A percentile compares a stretch with the other conserved stretches of the same genome.
Evolutionary conservation across 2,329 filamentous ascomycete genomes (phyloP).

Genomic region (Pyrenophora graminea): DNA sequence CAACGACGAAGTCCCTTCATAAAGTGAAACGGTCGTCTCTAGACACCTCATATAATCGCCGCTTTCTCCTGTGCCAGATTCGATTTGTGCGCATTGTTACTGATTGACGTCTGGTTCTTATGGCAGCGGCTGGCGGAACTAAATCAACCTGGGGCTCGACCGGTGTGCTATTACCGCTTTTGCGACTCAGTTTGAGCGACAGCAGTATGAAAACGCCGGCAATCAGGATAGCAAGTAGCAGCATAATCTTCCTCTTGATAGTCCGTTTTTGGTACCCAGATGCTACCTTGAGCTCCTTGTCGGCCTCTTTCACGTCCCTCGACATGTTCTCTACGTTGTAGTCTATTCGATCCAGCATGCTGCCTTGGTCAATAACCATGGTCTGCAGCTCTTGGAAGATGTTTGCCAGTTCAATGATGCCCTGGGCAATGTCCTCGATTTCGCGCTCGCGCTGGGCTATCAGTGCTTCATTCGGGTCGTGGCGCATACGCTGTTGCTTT

Average conservation of each 20-base stretch:
- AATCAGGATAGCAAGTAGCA: slow-evolving; percentile 83
- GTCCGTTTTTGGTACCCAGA: slow-evolving; percentile 86
- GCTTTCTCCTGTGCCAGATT: slow-evolving; percentile 43
- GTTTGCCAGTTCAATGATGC: slow-evolving; percentile 95
- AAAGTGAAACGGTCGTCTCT: slow-evolving; percentile 16
- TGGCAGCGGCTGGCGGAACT: slow-evolving; percentile 21
- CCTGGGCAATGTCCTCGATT: slow-evolving; percentile 97
- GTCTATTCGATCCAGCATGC: slow-evolving; percentile 57
- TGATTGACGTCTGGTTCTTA: slow-evolving; percentile 23
- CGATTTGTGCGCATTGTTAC: slow-evolving; percentile 25
- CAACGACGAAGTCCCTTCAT: not conserved
- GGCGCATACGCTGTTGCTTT: slow-evolving; percentile 62
- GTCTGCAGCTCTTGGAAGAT: slow-evolving; percentile 94
- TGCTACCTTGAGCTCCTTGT: slow-evolving; percentile 86
- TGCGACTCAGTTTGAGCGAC: slow-evolving; percentile 75
- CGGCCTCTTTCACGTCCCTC: slow-evolving; percentile 88
- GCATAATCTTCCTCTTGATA: slow-evolving; percentile 89
- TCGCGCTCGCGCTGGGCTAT: slow-evolving; percentile 93
- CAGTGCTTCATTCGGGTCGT: slow-evolving; percentile 71
- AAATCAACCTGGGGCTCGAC: slow-evolving; percentile 24
- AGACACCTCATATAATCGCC: slow-evolving; percentile 35
- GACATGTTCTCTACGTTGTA: slow-evolving; percentile 97
- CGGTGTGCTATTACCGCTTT: slow-evolving; percentile 31
- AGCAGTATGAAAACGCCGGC: slow-evolving; percentile 82
- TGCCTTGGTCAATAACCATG: slow-evolving; percentile 70